These are phyloP conservation scores for Crataegus laevigata DNA, from an alignment of 306 rosid species.

Conservation along the genomic window DNA sequence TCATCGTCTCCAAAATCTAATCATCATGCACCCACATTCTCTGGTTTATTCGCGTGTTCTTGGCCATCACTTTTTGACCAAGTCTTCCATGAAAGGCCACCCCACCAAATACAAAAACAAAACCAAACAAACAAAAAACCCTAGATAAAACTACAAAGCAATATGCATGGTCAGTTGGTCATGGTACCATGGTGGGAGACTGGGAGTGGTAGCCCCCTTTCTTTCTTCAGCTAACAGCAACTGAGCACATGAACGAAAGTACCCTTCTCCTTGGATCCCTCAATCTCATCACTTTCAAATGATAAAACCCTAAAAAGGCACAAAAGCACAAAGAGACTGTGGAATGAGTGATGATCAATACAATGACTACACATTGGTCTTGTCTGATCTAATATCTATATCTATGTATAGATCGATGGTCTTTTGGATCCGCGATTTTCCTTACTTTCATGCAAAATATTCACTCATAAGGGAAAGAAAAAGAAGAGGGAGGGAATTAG, in stretches of 20 bases:
- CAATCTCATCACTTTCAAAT: slow-evolving; percentile 74
- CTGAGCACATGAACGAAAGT: slow-evolving; percentile 61
- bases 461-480: slow-evolving; percentile 7
- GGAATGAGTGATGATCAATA: not conserved
- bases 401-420: slow-evolving; percentile 3
- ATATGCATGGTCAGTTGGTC: not conserved
- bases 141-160: not conserved
- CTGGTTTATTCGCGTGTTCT: slow-evolving; percentile 38
- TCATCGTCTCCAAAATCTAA: slow-evolving; percentile 21
- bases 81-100: slow-evolving; percentile 20
- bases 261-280: slow-evolving; percentile 61
- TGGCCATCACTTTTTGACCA: slow-evolving; percentile 52
- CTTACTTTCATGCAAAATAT: slow-evolving; percentile 69
- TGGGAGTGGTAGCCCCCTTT: slow-evolving; percentile 38
- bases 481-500: slow-evolving; percentile 11
- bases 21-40: slow-evolving; percentile 6
- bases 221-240: slow-evolving; percentile 18
- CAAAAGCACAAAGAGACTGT: slow-evolving; percentile 1
- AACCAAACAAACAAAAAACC: not conserved
- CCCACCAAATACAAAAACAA: not conserved
- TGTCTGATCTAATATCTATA: not conserved
- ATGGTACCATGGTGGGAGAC: slow-evolving; percentile 13
- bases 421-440: slow-evolving; percentile 52
- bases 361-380: slow-evolving; percentile 6
- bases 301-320: slow-evolving; percentile 33